Evolutionary conservation across 1,284 basidiomycete species (phyloP).

Genomic region (Athelia sp.): DNA sequence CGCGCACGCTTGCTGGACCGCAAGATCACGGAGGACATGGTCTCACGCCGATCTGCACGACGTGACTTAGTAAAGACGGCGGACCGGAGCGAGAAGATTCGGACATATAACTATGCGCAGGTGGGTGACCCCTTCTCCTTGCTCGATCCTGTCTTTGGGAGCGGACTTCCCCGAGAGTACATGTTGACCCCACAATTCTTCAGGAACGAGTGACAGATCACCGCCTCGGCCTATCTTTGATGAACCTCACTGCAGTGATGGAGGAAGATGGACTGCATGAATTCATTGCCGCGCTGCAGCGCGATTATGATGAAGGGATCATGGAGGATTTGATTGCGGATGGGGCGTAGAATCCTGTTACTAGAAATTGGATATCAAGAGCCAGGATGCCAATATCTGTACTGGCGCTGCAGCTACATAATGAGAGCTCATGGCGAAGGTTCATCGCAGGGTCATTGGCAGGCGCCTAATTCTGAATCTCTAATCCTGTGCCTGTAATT

Average conservation of each 20-base stretch:
- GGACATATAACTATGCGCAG: constrained; percentile 92
- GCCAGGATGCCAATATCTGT: no score
- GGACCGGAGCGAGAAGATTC: constrained; percentile 87
- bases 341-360: no score
- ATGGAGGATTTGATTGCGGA: constrained; percentile 63
- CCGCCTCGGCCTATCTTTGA: constrained; percentile 74
- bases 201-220: constrained; percentile 93
- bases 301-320: constrained; percentile 58
- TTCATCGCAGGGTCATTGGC: no score
- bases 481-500: no score
- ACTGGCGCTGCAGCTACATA: no score
- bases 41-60: constrained; percentile 64
- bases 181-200: neutral
- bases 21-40: constrained; percentile 68
- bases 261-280: constrained; percentile 72
- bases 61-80: constrained; percentile 73
- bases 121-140: constrained; percentile 28
- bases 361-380: no score
- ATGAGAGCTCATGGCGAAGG: no score
- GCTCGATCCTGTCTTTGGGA: neutral
- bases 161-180: no score
- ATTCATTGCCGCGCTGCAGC: constrained; percentile 60
- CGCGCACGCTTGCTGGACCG: constrained; percentile 78
- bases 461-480: no score
- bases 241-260: constrained; percentile 70